Evolutionary conservation across 2,329 filamentous ascomycete species (phyloP).

Genomic region (Penicillium sp.): DNA sequence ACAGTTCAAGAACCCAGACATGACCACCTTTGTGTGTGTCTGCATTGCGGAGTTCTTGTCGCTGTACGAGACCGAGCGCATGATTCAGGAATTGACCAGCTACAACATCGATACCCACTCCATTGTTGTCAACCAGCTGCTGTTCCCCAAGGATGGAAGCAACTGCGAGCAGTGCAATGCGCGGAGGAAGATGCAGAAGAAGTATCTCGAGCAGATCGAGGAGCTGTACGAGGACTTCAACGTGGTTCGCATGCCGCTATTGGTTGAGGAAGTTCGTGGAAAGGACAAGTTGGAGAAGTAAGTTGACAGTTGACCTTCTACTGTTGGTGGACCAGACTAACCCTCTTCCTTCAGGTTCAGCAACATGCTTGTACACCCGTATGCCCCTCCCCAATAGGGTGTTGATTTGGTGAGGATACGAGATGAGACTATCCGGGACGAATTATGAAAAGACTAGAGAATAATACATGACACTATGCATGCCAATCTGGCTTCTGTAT

Average conservation of each 20-base stretch:
- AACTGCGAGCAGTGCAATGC: conserved; percentile 94
- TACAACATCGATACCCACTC: conserved; percentile 95
- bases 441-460: conserved; percentile 41
- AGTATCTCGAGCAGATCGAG: conserved; percentile 97
- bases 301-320: conserved; percentile 18
- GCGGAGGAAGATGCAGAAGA: conserved; percentile 96
- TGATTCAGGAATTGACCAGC: conserved; percentile 95
- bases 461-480: conserved; percentile 29
- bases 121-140: conserved; percentile 96
- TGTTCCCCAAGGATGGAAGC: conserved; percentile 84
- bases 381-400: conserved; percentile 44
- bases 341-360: conserved; percentile 41
- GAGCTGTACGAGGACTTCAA: conserved; percentile 99
- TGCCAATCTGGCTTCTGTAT: not conserved
- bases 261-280: conserved; percentile 92
- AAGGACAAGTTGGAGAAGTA: conserved; percentile 89
- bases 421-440: conserved; percentile 24
- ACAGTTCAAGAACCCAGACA: conserved; percentile 94
- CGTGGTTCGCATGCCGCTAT: conserved; percentile 94
- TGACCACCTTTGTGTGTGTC: conserved; percentile 97
- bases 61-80: conserved; percentile 97
- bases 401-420: conserved; percentile 10
- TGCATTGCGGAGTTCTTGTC: conserved; percentile 97
- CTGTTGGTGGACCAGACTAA: conserved; percentile 12
- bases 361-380: conserved; percentile 51